Evolutionary conservation across 805 yeast genomes (phyloP).

Genomic region (Hanseniaspora guilliermondii): DNA sequence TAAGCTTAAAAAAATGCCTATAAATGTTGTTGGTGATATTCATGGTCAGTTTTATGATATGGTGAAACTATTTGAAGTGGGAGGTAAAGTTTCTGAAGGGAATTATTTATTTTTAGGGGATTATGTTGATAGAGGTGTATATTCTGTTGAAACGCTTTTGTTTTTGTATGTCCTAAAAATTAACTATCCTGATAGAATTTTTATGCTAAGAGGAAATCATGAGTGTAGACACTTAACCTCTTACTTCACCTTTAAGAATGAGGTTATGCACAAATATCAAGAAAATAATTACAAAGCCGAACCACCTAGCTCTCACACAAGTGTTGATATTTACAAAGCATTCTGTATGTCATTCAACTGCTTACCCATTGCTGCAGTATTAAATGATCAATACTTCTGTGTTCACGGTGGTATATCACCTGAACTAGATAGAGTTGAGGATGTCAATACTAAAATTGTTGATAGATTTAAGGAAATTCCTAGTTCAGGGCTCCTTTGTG

Average conservation of each 20-base stretch:
- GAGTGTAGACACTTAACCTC: constrained; percentile 88
- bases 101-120: constrained; percentile 81
- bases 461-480: constrained; percentile 89
- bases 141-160: constrained; percentile 69
- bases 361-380: constrained; percentile 80
- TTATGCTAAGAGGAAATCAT: constrained; percentile 86
- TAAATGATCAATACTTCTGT: constrained; percentile 89
- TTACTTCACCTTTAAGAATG: constrained; percentile 83
- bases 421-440: constrained; percentile 57
- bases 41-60: constrained; percentile 92
- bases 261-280: constrained; percentile 76
- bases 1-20: constrained; percentile 68
- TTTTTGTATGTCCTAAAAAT: constrained; percentile 70
- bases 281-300: constrained; percentile 9
- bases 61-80: constrained; percentile 81
- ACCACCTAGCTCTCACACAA: constrained; percentile 1
- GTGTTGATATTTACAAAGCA: constrained; percentile 46
- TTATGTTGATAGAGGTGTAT: constrained; percentile 89
- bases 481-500: constrained; percentile 86
- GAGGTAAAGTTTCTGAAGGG: constrained; percentile 73
- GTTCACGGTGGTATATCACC: constrained; percentile 96
- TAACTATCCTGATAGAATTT: constrained; percentile 58
- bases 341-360: constrained; percentile 71
- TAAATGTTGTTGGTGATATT: constrained; percentile 93
- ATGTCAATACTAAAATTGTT: constrained; percentile 39